A percentile compares a stretch with the other conserved stretches of the same genome.
phyloP scores from a whole-genome alignment of 164 flowering plant species.

The Magnolia officinalis region DNA sequence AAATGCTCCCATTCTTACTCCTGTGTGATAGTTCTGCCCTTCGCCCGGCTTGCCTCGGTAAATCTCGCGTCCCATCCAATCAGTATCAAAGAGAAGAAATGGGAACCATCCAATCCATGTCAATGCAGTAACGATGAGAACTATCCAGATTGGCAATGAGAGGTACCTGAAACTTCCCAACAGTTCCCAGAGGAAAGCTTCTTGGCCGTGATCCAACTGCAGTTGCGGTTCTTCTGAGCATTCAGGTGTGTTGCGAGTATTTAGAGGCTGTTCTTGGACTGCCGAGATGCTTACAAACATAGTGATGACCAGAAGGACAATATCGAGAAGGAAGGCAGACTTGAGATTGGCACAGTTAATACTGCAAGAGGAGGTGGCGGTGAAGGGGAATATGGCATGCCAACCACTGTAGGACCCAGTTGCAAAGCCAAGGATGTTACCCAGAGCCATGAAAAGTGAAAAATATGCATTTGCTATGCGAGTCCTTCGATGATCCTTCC shows the following conservation, averaged over 20 bases:
- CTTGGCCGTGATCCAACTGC: constrained; percentile 39
- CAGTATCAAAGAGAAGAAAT: constrained; percentile 91
- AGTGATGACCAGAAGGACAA: constrained; percentile 57
- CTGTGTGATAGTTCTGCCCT: constrained; percentile 55
- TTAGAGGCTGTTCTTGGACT: constrained; percentile 60
- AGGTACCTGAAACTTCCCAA: constrained; percentile 72
- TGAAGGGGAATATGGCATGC: constrained; percentile 71
- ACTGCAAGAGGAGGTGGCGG: constrained; percentile 59
- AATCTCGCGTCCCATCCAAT: constrained; percentile 98
- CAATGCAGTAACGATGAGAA: constrained; percentile 65
- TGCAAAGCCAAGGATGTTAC: constrained; percentile 89
- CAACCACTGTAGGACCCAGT: constrained; percentile 86
- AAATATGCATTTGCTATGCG: constrained; percentile 92
- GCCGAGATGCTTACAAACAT: constrained; percentile 66
- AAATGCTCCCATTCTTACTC: constrained; percentile 91
- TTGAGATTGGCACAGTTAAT: constrained; percentile 87
- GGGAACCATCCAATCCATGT: constrained; percentile 99
- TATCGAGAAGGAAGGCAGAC: constrained; percentile 74
- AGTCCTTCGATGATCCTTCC: constrained; percentile 79
- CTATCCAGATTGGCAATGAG: constrained; percentile 61
- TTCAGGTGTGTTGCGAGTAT: constrained; percentile 18
- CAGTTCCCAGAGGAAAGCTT: constrained; percentile 88
- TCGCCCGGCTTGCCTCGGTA: constrained; percentile 82
- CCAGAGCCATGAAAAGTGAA: constrained; percentile 94
- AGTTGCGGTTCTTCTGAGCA: constrained; percentile 30